phyloP scores from a whole-genome alignment of 805 yeast genomes.

The Yarrowia sp. region DNA sequence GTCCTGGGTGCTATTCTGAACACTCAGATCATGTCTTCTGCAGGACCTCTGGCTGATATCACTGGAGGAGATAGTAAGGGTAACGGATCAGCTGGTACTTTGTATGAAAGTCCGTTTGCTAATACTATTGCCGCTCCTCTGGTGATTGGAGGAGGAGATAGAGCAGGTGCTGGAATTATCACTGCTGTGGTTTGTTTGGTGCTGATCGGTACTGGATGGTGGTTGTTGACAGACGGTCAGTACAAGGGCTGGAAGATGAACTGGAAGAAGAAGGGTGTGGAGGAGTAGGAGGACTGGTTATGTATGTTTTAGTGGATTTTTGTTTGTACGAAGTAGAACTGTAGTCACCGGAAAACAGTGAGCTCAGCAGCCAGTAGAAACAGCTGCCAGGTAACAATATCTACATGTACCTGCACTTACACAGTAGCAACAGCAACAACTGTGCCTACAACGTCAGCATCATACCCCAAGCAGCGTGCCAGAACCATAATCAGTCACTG shows the following conservation, averaged over 20 bases:
- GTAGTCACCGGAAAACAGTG: too few species aligned
- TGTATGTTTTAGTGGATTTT: not conserved
- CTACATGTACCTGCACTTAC: too few species aligned
- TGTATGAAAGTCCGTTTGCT: not conserved
- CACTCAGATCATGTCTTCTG: slow-evolving; percentile 39
- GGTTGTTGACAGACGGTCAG: slow-evolving; percentile 28
- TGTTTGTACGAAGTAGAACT: too few species aligned
- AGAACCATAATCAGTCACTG: too few species aligned
- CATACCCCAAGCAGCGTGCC: too few species aligned
- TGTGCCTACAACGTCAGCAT: too few species aligned
- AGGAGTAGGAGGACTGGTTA: not conserved
- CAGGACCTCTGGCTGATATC: slow-evolving; percentile 58
- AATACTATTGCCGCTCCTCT: slow-evolving; percentile 18
- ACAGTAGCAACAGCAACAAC: too few species aligned
- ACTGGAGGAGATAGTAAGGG: slow-evolving; percentile 73
- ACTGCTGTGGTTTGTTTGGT: slow-evolving; percentile 31
- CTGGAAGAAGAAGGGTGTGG: not conserved
- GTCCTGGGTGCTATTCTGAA: slow-evolving; percentile 65
- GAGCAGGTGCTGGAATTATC: slow-evolving; percentile 34
- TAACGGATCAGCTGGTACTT: slow-evolving; percentile 61
- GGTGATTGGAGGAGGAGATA: slow-evolving; percentile 29
- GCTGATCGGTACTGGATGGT: slow-evolving; percentile 30
- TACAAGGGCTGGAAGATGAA: not conserved
- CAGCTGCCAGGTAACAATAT: too few species aligned
- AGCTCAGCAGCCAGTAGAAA: too few species aligned